A percentile compares a stretch with the other conserved stretches of the same genome.
Conservation (phyloP, 352 stramenopile genomes). For the Thalassiosira hispida region DNA sequence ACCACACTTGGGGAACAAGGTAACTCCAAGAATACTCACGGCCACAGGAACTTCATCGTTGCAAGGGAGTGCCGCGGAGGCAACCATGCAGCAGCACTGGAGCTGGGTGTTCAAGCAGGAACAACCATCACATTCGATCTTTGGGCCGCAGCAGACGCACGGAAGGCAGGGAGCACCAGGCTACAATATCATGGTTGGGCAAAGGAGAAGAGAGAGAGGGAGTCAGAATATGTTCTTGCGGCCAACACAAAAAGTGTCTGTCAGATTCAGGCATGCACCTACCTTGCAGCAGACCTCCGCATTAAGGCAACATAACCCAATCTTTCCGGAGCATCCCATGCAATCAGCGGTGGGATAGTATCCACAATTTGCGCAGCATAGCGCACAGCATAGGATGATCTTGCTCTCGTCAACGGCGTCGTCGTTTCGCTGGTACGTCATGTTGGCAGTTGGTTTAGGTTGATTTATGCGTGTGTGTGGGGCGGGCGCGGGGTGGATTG, state of each 20-base stretch:
- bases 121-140: constrained; percentile 61
- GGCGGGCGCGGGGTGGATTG: too few relatives aligned
- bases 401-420: constrained; percentile 76
- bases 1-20: constrained; percentile 67
- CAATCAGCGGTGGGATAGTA: constrained; percentile 50
- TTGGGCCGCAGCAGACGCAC: constrained; percentile 59
- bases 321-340: constrained; percentile 72
- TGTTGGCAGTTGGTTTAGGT: too few relatives aligned
- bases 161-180: constrained; percentile 67
- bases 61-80: constrained; percentile 67
- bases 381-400: constrained; percentile 70
- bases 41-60: constrained; percentile 77
- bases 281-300: constrained; percentile 72
- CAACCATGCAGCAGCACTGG: constrained; percentile 64
- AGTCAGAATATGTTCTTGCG: not conserved
- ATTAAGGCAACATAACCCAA: constrained; percentile 52
- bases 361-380: constrained; percentile 64
- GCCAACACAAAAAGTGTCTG: too few relatives aligned
- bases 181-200: constrained; percentile 7
- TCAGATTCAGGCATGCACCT: not conserved
- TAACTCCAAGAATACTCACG: constrained; percentile 60
- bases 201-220: not conserved
- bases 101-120: constrained; percentile 51
- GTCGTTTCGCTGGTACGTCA: too few relatives aligned
- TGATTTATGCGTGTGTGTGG: too few relatives aligned